Conservation (phyloP, 345 rosid genomes). For the Arabidopsis thaliana region TAIR10.1 NC_003076.8:20452001-20452500, state of each 20-base stretch:
- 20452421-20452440: slow-evolving; percentile 89
- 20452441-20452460: slow-evolving; percentile 64
- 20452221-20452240: slow-evolving; percentile 89
- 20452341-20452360: slow-evolving; percentile 78
- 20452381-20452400: slow-evolving; percentile 67
- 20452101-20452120: slow-evolving; percentile 69
- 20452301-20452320: slow-evolving; percentile 94
- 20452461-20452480: background rate
- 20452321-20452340: slow-evolving; percentile 98
- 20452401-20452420: slow-evolving; percentile 87
- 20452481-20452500: slow-evolving; percentile 12
- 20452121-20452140: slow-evolving; percentile 79
- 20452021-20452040: slow-evolving; percentile 83
- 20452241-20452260: slow-evolving; percentile 93
- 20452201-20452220: slow-evolving; percentile 76
- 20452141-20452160: slow-evolving; percentile 47
- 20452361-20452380: slow-evolving; percentile 74
- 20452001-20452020: slow-evolving; percentile 93
- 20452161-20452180: background rate
- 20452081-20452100: slow-evolving; percentile 73
- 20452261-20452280: slow-evolving; percentile 97
- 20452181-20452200: background rate
- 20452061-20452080: slow-evolving; percentile 70
- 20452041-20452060: slow-evolving; percentile 91
- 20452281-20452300: slow-evolving; percentile 85